Base-by-base conservation (phyloP, 2,329 filamentous ascomycete species). In the Pseudogymnoascus verrucosus region DNA sequence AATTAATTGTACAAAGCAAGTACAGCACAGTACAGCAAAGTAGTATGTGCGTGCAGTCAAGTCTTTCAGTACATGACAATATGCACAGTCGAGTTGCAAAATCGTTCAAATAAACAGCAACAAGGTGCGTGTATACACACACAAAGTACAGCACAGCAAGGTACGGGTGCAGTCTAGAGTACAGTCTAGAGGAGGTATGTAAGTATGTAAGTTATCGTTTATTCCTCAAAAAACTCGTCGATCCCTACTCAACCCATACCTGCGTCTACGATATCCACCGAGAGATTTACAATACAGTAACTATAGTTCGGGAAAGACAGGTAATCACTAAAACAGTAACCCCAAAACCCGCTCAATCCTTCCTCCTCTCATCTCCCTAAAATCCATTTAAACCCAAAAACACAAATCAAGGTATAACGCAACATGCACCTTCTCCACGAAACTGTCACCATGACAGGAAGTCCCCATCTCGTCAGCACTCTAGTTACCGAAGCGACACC, bases 391-490 rank as follows among this genome's bases (percentile, higher is more conserved):
- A 23, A 23, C 21, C 21, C 21, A 2, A 23, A 23, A 51, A 51
- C 14, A 28, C 44, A 51, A 51, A 51, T 51, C 23, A 51, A 23
- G 19, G 12, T 23, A 2, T n/a, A n/a, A 51, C 44, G 6, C 23
- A 51, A 28, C n/a, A 51, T 51, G 14, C 44, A 54, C 7, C 42
- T 19, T 57, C 51, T 57, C 51, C 28, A 57, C 10, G 5, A 57
- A 57, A 57, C 51, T 57, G 51, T 57, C 51, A 34, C 51, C 34
- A 57, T 57, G 51, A 57, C 51, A 57, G 28, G 28, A 57, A 31
- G 8, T 19, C 26, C 47, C 47, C 47, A 28, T 19, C 47, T 16
- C n/a, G 47, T 57, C 51, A 57, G 51, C 28, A 57, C 51, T 57
- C 51, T 57, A 57, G 51, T 57, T 57, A 57, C 28, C 51, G 51